phyloP scores from a whole-genome alignment of 2,329 filamentous ascomycete genomes.

The Alternaria tenuissima region DNA sequence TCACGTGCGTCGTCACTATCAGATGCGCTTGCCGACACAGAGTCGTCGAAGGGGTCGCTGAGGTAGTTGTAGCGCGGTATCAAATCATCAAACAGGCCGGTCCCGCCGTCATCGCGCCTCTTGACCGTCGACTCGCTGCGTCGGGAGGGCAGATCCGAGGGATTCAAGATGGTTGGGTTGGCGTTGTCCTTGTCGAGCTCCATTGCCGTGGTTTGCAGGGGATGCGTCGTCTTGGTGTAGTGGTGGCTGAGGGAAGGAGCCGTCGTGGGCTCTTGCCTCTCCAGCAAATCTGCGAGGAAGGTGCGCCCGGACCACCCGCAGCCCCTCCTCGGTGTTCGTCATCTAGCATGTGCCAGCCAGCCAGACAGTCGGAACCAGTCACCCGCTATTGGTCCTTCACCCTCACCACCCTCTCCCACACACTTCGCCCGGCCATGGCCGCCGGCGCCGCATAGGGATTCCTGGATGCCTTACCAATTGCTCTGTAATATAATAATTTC shows the following conservation, averaged over 20 bases:
- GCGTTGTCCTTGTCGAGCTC: conserved; percentile 71
- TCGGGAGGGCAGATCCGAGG: conserved; percentile 86
- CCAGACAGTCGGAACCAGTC: conserved; percentile 15
- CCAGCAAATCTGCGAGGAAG: conserved; percentile 10
- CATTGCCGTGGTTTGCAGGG: conserved; percentile 33
- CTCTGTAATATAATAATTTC: conserved; percentile 22
- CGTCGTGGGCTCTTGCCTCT: conserved; percentile 20
- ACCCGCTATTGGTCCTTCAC: conserved; percentile 14
- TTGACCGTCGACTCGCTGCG: conserved; percentile 56
- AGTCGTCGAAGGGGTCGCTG: conserved; percentile 58
- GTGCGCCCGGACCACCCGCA: conserved; percentile 5
- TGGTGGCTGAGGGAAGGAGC: conserved; percentile 14
- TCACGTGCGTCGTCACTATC: conserved; percentile 73
- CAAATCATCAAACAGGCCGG: conserved; percentile 64
- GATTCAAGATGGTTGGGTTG: conserved; percentile 91
- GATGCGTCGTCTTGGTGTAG: conserved; percentile 1
- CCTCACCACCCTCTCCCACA: neutral
- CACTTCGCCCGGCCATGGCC: neutral
- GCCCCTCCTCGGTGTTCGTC: conserved; percentile 6
- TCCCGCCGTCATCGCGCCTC: conserved; percentile 58
- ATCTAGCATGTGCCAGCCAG: conserved; percentile 11
- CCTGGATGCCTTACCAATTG: conserved; percentile 21
- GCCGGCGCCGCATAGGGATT: neutral
- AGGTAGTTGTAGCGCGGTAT: conserved; percentile 60
- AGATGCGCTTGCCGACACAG: conserved; percentile 48